Conservation (phyloP, 441 rosid species). For the Corymbia citriodora region DNA sequence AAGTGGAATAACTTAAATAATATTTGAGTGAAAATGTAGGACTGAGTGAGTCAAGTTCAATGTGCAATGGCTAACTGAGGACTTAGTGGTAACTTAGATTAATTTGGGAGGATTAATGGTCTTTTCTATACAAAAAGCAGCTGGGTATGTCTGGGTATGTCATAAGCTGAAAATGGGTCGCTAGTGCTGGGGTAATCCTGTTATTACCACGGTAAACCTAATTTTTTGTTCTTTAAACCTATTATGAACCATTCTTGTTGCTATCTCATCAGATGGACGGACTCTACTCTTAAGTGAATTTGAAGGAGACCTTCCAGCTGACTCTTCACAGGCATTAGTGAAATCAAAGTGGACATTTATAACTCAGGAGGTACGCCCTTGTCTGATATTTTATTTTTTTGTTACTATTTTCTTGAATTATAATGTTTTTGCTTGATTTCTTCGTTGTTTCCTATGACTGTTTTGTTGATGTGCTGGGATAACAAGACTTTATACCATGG, state of each 20-base stretch:
- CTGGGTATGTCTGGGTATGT: neutral
- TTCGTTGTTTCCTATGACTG: fast-evolving
- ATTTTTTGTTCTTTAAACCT: neutral
- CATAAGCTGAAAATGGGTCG: neutral
- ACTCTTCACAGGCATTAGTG: slow-evolving; percentile 48
- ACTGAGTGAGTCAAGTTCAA: neutral
- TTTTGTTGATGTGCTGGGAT: neutral
- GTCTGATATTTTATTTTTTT: neutral
- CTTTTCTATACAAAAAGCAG: neutral
- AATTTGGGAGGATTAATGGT: neutral
- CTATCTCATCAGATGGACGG: slow-evolving; percentile 41
- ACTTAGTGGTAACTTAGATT: neutral
- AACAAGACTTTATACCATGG: neutral
- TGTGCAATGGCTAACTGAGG: neutral
- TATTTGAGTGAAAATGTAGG: neutral
- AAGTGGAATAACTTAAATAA: neutral
- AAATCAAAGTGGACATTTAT: slow-evolving; percentile 83
- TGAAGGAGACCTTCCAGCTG: slow-evolving; percentile 62
- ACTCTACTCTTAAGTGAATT: slow-evolving; percentile 53
- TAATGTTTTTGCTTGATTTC: neutral
- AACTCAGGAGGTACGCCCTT: slow-evolving; percentile 53
- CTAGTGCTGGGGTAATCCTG: neutral
- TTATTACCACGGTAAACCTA: neutral
- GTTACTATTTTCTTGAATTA: neutral
- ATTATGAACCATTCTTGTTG: neutral